Base-by-base conservation (phyloP, 176 grass and related monocot genomes). In the Eragrostis curvula region DNA sequence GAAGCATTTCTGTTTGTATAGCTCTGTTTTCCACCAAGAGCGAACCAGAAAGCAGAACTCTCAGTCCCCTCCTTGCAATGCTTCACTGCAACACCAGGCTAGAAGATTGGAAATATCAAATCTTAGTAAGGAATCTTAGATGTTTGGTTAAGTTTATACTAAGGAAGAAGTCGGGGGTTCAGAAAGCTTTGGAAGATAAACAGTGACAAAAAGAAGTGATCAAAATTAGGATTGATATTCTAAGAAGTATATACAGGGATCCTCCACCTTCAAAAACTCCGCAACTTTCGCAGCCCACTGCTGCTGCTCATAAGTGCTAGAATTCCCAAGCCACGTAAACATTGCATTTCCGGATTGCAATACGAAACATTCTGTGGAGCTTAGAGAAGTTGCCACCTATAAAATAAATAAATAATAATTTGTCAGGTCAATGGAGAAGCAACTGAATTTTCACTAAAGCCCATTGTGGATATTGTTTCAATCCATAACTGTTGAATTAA, bases 11-110 rank as follows among this genome's bases (percentile, higher is more conserved):
- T 98, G 81, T 78, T 89, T 79, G 81, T 88, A 83, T 92, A 91
- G 69, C 72, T 91, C 89, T 98, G 92, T 85, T 98, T 98, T 72
- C 95, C 95, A 79, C 90, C 95, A 90, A 98, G 90, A 61, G 92
- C 86, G 91, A 94, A 98, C 92, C 95, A 98, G 91, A 98, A 98
- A 82, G 90, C 92, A 68, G 95, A 98, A 80, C 90, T 98, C 81
- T 98, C 95, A 39, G 95, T 91, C 76, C 95, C 95, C 85, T 98
- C 95, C 78, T 98, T 98, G 77, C 67, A 85, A 84, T 98, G 92
- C 76, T 98, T 98, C 79, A 92, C 79, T 55, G 81, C 60, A 66
- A 77, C 78, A 79, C 92, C 95, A 70, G 90, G 90, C 95, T 98
- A 88, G 39, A 91, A n/a, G 58, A 86, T 92, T 73, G 29, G 67